phyloP scores from a whole-genome alignment of 768 basidiomycete species.

The Porphyrellus cyaneotinctus region DNA sequence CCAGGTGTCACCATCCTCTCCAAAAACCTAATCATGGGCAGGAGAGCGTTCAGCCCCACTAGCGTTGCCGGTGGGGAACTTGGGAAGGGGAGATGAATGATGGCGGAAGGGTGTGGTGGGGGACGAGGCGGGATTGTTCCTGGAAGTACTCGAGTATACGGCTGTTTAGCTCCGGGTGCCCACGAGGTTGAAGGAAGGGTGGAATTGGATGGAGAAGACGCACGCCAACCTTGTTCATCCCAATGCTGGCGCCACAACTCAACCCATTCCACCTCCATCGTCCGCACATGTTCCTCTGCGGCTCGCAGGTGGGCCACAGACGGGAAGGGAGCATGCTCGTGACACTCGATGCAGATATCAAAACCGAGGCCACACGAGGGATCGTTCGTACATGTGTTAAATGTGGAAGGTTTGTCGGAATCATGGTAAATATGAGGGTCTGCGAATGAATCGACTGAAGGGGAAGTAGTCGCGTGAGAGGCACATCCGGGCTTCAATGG shows the following conservation, averaged over 20 bases:
- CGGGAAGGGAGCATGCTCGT: constrained; percentile 76
- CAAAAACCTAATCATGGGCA: constrained; percentile 64
- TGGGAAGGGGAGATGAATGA: constrained; percentile 75
- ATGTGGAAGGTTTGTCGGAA: constrained; percentile 29
- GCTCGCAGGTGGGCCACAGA: constrained; percentile 59
- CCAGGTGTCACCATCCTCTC: constrained; percentile 59
- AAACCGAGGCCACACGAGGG: constrained; percentile 59
- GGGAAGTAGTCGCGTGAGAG: not conserved
- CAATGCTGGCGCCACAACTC: constrained; percentile 35
- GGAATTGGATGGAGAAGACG: not conserved
- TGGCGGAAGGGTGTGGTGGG: constrained; percentile 65
- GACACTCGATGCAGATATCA: constrained; percentile 86
- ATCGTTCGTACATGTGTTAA: constrained; percentile 37
- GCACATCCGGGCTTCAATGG: not conserved
- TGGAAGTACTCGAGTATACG: not conserved
- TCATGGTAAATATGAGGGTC: constrained; percentile 15
- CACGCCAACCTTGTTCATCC: constrained; percentile 16
- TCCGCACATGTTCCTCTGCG: constrained; percentile 69
- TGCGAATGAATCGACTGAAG: constrained; percentile 15
- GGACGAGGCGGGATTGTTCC: constrained; percentile 51
- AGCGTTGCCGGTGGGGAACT: constrained; percentile 56
- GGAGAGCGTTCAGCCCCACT: constrained; percentile 51
- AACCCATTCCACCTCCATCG: constrained; percentile 65
- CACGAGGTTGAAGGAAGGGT: not conserved
- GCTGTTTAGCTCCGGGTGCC: constrained; percentile 10